Conservation (phyloP, 108 stramenopile species). For the Cylindrotheca closterium region DNA sequence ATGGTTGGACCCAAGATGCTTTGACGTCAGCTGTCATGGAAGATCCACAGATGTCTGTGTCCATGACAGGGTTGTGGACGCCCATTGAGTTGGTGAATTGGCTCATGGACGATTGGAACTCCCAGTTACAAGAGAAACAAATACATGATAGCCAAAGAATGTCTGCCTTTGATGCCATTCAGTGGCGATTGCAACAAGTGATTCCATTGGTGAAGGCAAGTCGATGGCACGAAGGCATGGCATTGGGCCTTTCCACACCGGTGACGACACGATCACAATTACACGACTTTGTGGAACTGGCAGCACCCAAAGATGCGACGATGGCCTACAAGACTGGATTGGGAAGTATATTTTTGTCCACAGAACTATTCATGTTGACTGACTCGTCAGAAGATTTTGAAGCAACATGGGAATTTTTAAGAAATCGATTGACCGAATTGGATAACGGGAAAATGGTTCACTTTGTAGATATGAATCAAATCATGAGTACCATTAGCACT, state of each 20-base stretch:
- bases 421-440: constrained; percentile 53
- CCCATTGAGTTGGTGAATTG: constrained; percentile 68
- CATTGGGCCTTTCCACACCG: constrained; percentile 69
- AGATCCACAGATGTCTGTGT: constrained; percentile 45
- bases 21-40: constrained; percentile 57
- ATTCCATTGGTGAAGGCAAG: constrained; percentile 38
- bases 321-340: constrained; percentile 46
- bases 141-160: constrained; percentile 4
- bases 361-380: constrained; percentile 78
- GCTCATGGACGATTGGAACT: constrained; percentile 81
- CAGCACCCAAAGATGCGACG: constrained; percentile 24
- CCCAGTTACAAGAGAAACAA: constrained; percentile 28
- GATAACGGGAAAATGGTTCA: constrained; percentile 25
- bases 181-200: constrained; percentile 33
- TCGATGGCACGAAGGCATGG: constrained; percentile 86
- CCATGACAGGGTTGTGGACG: constrained; percentile 68
- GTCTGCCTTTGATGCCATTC: constrained; percentile 16
- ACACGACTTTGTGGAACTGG: constrained; percentile 59
- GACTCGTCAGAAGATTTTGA: constrained; percentile 38
- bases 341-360: constrained; percentile 71
- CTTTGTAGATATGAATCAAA: neutral
- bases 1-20: constrained; percentile 88
- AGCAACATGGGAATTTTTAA: constrained; percentile 71
- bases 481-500: neutral
- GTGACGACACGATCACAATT: constrained; percentile 53